Percentiles rank a stretch among this genome's conserved stretches.
Conservation (phyloP, 225 moss, liverwort and hornwort genomes). For the Pseudisothecium myosuroides region DNA sequence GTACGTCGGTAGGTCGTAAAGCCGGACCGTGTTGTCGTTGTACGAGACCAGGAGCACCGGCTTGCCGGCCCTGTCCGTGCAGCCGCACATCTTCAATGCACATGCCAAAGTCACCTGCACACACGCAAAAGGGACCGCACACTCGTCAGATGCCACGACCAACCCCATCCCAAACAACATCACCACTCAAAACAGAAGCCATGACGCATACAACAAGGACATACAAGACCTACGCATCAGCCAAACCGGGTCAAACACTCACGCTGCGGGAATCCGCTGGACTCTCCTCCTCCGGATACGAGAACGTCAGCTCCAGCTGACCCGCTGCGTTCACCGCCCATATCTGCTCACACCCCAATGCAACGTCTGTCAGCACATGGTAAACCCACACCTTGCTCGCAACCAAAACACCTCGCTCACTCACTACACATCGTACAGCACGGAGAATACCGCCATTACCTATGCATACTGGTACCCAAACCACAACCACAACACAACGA, state of each 20-base stretch:
- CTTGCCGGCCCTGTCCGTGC: conserved; percentile 57
- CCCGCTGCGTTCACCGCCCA: conserved; percentile 76
- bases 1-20: conserved; percentile 91
- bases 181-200: neutral
- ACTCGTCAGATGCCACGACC: neutral
- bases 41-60: conserved; percentile 81
- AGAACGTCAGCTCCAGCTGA: conserved; percentile 66
- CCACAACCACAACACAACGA: neutral
- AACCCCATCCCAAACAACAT: neutral
- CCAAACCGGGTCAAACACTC: neutral
- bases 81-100: conserved; percentile 77
- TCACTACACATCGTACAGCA: too few relatives aligned
- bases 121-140: neutral
- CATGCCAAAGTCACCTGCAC: conserved; percentile 58
- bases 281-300: conserved; percentile 74
- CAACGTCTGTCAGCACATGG: neutral
- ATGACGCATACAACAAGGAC: too few relatives aligned
- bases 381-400: neutral
- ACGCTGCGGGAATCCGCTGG: conserved; percentile 23
- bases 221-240: neutral
- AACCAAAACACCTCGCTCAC: neutral
- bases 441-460: neutral
- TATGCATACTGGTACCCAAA: neutral
- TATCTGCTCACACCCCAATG: conserved; percentile 18
- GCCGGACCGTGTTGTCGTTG: conserved; percentile 83